Conservation (phyloP, 345 rosid species). For the Brassica juncea region DNA sequence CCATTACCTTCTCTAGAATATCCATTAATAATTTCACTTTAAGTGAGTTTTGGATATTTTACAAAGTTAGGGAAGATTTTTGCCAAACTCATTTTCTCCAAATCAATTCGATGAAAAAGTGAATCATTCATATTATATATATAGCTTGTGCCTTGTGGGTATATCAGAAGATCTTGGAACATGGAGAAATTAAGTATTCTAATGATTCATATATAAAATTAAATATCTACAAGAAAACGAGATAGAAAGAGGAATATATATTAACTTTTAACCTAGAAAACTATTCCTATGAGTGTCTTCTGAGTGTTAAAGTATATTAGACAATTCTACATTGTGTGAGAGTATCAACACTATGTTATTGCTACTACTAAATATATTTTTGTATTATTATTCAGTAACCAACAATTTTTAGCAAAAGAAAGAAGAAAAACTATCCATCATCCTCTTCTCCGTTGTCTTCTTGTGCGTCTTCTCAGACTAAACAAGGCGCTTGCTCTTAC, state of each 20-base stretch:
- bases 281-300: background rate
- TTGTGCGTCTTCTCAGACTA: no score
- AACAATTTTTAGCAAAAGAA: no score
- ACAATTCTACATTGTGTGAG: no score
- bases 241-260: background rate
- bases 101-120: constrained; percentile 1
- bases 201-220: no score
- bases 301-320: background rate
- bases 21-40: constrained; percentile 17
- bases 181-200: background rate
- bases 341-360: no score
- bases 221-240: background rate
- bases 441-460: no score
- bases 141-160: background rate
- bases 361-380: no score
- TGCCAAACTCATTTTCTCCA: constrained; percentile 10
- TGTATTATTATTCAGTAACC: no score
- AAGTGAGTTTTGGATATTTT: constrained; percentile 13
- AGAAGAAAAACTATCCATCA: no score
- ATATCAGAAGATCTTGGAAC: background rate
- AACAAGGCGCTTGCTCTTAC: no score
- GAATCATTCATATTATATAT: background rate
- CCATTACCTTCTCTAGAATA: constrained; percentile 28
- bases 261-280: background rate
- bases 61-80: constrained; percentile 31